Conservation (phyloP, 371 early-diverging fungal genomes). For the Rhizopus sp. region DNA sequence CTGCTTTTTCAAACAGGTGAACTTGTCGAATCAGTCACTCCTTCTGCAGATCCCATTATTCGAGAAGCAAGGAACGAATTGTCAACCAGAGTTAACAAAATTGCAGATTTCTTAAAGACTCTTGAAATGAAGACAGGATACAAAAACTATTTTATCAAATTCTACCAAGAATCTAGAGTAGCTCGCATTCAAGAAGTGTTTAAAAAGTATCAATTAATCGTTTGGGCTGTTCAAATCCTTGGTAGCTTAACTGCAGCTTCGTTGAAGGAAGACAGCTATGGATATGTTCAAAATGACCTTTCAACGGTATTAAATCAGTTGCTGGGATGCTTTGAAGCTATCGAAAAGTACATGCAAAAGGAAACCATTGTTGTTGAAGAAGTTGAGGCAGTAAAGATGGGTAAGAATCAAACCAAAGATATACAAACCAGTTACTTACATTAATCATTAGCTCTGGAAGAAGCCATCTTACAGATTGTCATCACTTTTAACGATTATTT, state of each 20-base stretch:
- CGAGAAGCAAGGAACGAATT: slow-evolving; percentile 1
- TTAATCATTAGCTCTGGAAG: slow-evolving; percentile 40
- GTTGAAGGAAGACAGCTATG: slow-evolving; percentile 52
- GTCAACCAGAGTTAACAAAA: not conserved
- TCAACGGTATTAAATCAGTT: slow-evolving; percentile 47
- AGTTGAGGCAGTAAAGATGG: slow-evolving; percentile 28
- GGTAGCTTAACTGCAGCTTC: slow-evolving; percentile 53
- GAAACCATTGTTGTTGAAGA: slow-evolving; percentile 23
- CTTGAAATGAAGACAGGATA: slow-evolving; percentile 12
- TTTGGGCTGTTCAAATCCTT: slow-evolving; percentile 55
- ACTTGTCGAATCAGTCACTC: slow-evolving; percentile 4
- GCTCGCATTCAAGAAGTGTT: slow-evolving; percentile 38
- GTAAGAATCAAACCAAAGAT: slow-evolving; percentile 15
- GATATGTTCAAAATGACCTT: slow-evolving; percentile 59
- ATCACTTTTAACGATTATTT: slow-evolving; percentile 42
- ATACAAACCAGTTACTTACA: not conserved
- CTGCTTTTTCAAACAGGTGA: slow-evolving; percentile 19
- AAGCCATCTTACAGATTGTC: slow-evolving; percentile 56
- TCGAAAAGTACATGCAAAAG: slow-evolving; percentile 33
- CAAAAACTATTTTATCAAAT: not conserved
- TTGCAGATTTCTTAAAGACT: slow-evolving; percentile 8
- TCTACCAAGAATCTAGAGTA: slow-evolving; percentile 32
- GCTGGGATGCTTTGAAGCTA: slow-evolving; percentile 39
- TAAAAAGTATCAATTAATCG: slow-evolving; percentile 40
- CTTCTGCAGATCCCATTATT: slow-evolving; percentile 11